Evolutionary conservation across 2,329 filamentous ascomycete species (phyloP), one percentile per base, ranked within the genome.

Genomic region (Aureobasidium sp.): DNA sequence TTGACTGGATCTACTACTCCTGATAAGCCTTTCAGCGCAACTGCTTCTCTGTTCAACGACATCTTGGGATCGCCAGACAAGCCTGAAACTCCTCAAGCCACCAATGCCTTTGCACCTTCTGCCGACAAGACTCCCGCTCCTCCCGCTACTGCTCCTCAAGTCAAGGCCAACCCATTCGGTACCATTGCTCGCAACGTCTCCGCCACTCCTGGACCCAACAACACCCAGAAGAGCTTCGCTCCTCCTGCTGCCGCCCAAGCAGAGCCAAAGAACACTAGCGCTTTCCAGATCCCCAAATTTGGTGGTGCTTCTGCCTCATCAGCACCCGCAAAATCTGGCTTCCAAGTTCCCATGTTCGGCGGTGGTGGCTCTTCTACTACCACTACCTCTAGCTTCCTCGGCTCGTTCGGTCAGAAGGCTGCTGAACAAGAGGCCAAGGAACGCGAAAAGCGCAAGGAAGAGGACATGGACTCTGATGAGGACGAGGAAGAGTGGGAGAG

Each of bases 401-500:
- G 71, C 19, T 71, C 78, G 8, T 80, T 80, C 64, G 71, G 73
- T 29, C 65, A 65, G 39, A 68, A 70, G 58, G 73, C 78, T 6
- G 73, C 75, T 22, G 71, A 75, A 56, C 69, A 71, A 35, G 73
- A 74, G 52, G 75, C 76, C 48, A 73, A 76, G 50, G 77, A 76
- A 49, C 77, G 76, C 62, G 74, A 72, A 60, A 79, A 79, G 68
- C 76, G 78, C 54, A 80, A 79, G 68, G 77, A 73, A 3, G 78
- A 80, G 56, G 78, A 81, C 24, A 80, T 77, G 63, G 79, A 81
- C 64, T 80, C 78, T 8, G 79, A 81, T 15, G 78, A 80, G 60
- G 78, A 81, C 45, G 77, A 81, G 47, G 76, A 79, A 64, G 73
- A 77, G 50, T 81, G 78, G 76, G 76, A 79, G 62, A 74, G 75